These are phyloP conservation scores for Xerocomellus intermedius DNA, from an alignment of 768 basidiomycete genomes.

Conservation along the genomic window DNA sequence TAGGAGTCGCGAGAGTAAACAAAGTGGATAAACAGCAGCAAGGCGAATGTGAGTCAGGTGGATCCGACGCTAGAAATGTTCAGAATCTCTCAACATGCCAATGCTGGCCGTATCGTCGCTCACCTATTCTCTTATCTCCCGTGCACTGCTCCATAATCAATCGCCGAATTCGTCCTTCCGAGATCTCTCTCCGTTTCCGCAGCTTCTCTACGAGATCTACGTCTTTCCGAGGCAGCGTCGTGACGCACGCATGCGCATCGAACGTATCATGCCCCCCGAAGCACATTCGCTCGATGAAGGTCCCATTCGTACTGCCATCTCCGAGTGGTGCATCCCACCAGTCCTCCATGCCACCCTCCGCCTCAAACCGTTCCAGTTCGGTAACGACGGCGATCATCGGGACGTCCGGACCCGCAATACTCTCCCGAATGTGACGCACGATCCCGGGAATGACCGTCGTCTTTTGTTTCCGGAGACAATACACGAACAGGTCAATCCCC, in stretches of 20 bases:
- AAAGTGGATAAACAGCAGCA: constrained; percentile 7
- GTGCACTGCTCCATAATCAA: constrained; percentile 18
- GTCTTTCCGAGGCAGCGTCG: constrained; percentile 25
- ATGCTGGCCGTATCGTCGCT: background rate
- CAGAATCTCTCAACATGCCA: constrained; percentile 1
- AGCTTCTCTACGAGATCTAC: constrained; percentile 12
- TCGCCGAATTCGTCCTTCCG: constrained; percentile 12
- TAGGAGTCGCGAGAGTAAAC: background rate
- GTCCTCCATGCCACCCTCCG: constrained; percentile 23
- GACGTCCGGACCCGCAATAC: background rate
- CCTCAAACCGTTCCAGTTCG: constrained; percentile 22
- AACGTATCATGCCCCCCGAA: constrained; percentile 26
- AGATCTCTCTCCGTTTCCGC: constrained; percentile 19
- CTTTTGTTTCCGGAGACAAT: constrained; percentile 24
- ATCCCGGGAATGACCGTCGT: constrained; percentile 12
- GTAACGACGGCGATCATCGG: constrained; percentile 29
- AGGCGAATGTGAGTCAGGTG: background rate
- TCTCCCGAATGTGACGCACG: constrained; percentile 6
- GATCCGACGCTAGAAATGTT: constrained; percentile 1
- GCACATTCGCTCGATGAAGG: constrained; percentile 22
- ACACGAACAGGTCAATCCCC: constrained; percentile 25
- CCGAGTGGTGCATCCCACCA: constrained; percentile 28
- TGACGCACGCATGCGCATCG: constrained; percentile 39
- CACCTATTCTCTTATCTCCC: constrained; percentile 12
- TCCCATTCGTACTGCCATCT: constrained; percentile 26